Evolutionary conservation across 148 eudicot genomes (phyloP).

Genomic region (Chenopodium album): DNA sequence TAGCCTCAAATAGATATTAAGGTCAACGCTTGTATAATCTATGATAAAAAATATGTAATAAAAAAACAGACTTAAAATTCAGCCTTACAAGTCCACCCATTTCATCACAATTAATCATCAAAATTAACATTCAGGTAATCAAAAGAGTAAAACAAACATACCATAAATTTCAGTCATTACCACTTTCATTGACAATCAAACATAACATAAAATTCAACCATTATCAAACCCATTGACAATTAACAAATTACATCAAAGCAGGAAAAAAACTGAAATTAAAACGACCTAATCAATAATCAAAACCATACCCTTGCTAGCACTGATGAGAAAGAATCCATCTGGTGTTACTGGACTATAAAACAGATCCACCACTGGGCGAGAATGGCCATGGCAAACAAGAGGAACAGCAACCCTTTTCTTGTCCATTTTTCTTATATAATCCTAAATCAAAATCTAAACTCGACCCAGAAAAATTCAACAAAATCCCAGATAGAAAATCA

Average conservation of each 20-base stretch:
- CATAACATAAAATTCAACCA: background rate
- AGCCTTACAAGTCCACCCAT: slow-evolving; percentile 10
- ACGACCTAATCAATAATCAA: background rate
- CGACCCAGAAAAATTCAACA: slow-evolving; percentile 18
- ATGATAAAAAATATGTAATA: background rate
- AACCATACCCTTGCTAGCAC: slow-evolving; percentile 82
- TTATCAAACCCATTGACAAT: background rate
- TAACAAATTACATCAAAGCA: background rate
- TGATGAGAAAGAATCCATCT: slow-evolving; percentile 76
- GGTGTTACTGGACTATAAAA: slow-evolving; percentile 83
- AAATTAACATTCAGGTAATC: background rate
- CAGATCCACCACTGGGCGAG: slow-evolving; percentile 87
- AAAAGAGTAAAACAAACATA: background rate
- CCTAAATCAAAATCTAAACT: slow-evolving; percentile 11
- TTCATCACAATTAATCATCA: no score
- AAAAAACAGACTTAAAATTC: background rate
- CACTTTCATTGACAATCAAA: background rate
- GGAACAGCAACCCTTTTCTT: slow-evolving; percentile 72
- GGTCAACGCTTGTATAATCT: slow-evolving; percentile 18
- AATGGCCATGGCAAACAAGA: slow-evolving; percentile 87
- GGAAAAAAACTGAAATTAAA: background rate
- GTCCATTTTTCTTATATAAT: slow-evolving; percentile 41
- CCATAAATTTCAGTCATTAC: slow-evolving; percentile 8
- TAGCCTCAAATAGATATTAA: background rate
- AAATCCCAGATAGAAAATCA: slow-evolving; percentile 25